Percentiles rank a stretch among this genome's conserved stretches.
Conservation (phyloP, 495 filamentous ascomycete genomes). For the Podospora pseudopauciseta region DNA sequence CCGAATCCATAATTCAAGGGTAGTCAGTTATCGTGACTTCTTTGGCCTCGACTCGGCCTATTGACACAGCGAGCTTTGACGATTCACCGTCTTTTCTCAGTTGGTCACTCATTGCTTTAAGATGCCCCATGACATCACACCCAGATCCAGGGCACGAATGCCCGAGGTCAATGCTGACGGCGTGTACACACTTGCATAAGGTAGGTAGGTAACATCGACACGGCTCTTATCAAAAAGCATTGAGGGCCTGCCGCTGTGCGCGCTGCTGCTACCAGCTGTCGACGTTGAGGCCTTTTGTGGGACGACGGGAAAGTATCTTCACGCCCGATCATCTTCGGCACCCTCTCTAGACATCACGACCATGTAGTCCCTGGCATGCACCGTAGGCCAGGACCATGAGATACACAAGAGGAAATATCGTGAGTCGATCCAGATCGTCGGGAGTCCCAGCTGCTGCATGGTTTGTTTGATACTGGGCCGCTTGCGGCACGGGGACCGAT, state of each 20-base stretch:
- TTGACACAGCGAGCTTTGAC: not conserved
- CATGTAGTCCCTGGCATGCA: not conserved
- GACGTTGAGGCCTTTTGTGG: not conserved
- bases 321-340: not conserved
- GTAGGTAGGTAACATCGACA: not conserved
- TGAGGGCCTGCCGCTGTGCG: not conserved
- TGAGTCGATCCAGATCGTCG: not conserved
- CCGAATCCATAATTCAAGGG: not conserved
- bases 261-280: not conserved
- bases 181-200: not conserved
- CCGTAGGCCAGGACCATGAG: not conserved
- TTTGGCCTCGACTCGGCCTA: not conserved
- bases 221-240: not conserved
- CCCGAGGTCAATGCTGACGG: not conserved
- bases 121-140: not conserved
- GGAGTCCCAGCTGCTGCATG: not conserved
- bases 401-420: not conserved
- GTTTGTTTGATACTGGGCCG: not conserved
- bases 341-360: not conserved
- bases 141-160: not conserved
- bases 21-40: not conserved
- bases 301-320: not conserved
- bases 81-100: not conserved
- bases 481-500: not conserved
- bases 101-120: not conserved